Base-by-base conservation (phyloP, 257 asterid genomes). In the Lithospermum erythrorhizon region DNA sequence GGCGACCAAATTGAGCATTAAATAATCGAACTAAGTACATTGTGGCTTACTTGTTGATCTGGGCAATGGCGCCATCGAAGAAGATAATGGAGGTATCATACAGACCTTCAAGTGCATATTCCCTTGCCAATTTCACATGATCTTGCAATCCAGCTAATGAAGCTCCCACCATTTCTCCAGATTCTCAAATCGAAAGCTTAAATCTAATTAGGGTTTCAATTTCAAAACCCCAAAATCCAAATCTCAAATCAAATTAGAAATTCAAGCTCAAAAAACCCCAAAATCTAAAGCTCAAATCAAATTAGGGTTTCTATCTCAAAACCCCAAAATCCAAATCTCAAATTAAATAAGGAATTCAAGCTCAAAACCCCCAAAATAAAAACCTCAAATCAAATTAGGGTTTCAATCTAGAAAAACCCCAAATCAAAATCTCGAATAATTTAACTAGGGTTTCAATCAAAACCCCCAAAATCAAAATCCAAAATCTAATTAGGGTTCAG, bases 21-120 rank as follows among this genome's bases (percentile, higher is more conserved):
- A n/a, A n/a, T n/a, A n/a, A n/a, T n/a, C n/a, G n/a, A n/a, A n/a
- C n/a, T n/a, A n/a, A n/a, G n/a, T n/a, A n/a, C n/a, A n/a, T n/a
- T n/a, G 66, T 52, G 18, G 41, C 16, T 30, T 85, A 90, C 98
- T 85, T 87, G 83, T 87, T 87, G 87, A 90, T 90, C 87, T 87
- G 98, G 67, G 96, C 94, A 74, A 90, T 82, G 65, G 95, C 91
- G 48, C 96, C 98, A 66, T 90, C 98, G 82, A 90, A 90, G 89
- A 90, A 90, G 80, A 90, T 87, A 25, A 90, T 61, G 14, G 96
- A 79, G 55, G 95, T 85, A 59, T 87, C 98, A 56, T 87, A 90
- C 17, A 85, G 91, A 25, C 98, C 98, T 78, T 90, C 98, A 54
- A 85, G 68, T 15, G 98, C 96, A 76, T 90, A 90, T 62, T 87